These are phyloP conservation scores for Pyricularia pennisetigena DNA, from an alignment of 2,329 filamentous ascomycete genomes.

Conservation along the genomic window DNA sequence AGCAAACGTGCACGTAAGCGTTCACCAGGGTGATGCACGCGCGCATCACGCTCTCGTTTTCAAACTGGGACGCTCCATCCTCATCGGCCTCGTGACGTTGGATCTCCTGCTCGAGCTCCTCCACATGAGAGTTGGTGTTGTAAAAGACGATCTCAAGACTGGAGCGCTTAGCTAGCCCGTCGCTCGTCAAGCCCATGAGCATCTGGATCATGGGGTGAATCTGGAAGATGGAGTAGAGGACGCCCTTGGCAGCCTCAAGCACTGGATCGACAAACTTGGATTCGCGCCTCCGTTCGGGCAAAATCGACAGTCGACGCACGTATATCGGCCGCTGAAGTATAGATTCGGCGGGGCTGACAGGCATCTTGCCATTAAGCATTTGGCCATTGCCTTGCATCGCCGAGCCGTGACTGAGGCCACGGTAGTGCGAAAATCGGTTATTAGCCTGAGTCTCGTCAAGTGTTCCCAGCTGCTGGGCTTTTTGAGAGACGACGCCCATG, in stretches of 20 bases:
- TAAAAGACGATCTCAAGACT: slow-evolving; percentile 59
- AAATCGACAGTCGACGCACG: slow-evolving; percentile 51
- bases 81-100: slow-evolving; percentile 48
- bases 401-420: slow-evolving; percentile 58
- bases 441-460: slow-evolving; percentile 53
- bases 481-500: slow-evolving; percentile 55
- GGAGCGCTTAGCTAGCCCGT: slow-evolving; percentile 49
- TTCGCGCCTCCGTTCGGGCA: slow-evolving; percentile 53
- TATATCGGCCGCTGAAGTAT: slow-evolving; percentile 50
- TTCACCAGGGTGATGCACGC: slow-evolving; percentile 54
- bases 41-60: slow-evolving; percentile 54
- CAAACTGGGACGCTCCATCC: slow-evolving; percentile 34
- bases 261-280: slow-evolving; percentile 52
- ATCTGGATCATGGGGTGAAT: slow-evolving; percentile 60
- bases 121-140: slow-evolving; percentile 56
- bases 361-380: slow-evolving; percentile 32
- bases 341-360: slow-evolving; percentile 49
- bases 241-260: slow-evolving; percentile 55
- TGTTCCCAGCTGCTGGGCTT: slow-evolving; percentile 49
- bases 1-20: slow-evolving; percentile 57
- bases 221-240: slow-evolving; percentile 58
- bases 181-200: slow-evolving; percentile 50
- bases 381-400: slow-evolving; percentile 48
- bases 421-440: slow-evolving; percentile 57
- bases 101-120: slow-evolving; percentile 55